Conservation (phyloP, 306 rosid genomes). For the Hylodesmum podocarpum region DNA sequence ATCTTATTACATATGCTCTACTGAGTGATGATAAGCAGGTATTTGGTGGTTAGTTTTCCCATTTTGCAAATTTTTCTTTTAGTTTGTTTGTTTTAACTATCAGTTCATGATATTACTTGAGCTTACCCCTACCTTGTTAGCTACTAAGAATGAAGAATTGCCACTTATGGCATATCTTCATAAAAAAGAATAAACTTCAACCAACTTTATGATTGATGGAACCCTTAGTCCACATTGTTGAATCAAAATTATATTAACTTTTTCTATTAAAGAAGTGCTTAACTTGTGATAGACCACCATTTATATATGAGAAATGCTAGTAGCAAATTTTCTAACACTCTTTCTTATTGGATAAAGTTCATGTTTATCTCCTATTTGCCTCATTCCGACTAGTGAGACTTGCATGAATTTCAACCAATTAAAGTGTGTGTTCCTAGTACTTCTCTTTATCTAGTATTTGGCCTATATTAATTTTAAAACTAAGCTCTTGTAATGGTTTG, state of each 20-base stretch:
- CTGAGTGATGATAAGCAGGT: slow-evolving; percentile 68
- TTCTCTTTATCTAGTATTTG: background rate
- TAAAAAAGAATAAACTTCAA: background rate
- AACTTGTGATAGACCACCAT: slow-evolving; percentile 5
- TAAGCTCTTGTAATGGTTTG: background rate
- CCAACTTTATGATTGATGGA: slow-evolving; percentile 1
- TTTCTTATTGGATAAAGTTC: background rate
- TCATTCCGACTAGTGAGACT: background rate
- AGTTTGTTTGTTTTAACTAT: background rate
- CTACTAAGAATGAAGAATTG: slow-evolving; percentile 1
- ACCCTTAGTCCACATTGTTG: background rate
- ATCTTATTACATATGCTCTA: slow-evolving; percentile 75
- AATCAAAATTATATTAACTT: background rate
- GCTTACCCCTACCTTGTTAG: slow-evolving; percentile 19
- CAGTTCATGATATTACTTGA: slow-evolving; percentile 4
- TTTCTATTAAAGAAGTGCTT: background rate
- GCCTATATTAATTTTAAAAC: slow-evolving; percentile 12
- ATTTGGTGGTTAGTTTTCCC: slow-evolving; percentile 33
- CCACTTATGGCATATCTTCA: slow-evolving; percentile 12
- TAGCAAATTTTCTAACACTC: background rate
- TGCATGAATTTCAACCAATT: background rate
- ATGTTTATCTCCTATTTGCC: background rate
- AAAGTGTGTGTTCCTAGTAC: background rate
- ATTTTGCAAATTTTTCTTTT: slow-evolving; percentile 3
- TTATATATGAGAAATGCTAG: background rate